Evolutionary conservation across 2,329 filamentous ascomycete species (phyloP).

Genomic region (Eutypa lata): DNA sequence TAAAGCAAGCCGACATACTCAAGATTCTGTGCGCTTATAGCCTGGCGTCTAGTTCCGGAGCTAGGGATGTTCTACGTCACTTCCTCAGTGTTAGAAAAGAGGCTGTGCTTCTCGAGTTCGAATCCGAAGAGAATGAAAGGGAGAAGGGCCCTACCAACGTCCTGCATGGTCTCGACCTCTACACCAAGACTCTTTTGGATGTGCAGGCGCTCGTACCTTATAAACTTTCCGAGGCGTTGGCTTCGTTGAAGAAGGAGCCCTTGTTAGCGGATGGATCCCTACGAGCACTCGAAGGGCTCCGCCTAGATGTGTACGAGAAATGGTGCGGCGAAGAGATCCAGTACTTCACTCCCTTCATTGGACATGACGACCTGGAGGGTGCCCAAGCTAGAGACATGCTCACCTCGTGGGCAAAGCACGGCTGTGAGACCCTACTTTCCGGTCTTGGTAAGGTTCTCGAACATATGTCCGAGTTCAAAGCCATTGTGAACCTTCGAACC

Average conservation of each 20-base stretch:
- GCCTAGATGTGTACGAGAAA: slow-evolving; percentile 71
- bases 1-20: slow-evolving; percentile 53
- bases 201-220: slow-evolving; percentile 74
- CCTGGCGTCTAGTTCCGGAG: slow-evolving; percentile 74
- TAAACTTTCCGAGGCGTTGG: slow-evolving; percentile 67
- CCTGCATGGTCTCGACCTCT: slow-evolving; percentile 65
- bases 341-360: slow-evolving; percentile 83
- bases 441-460: slow-evolving; percentile 60
- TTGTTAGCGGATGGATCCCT: slow-evolving; percentile 71
- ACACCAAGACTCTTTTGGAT: slow-evolving; percentile 72
- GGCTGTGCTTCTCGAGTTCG: slow-evolving; percentile 63
- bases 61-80: slow-evolving; percentile 73
- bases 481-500: slow-evolving; percentile 67
- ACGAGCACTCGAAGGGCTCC: slow-evolving; percentile 63
- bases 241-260: slow-evolving; percentile 64
- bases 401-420: slow-evolving; percentile 60
- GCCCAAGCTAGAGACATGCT: slow-evolving; percentile 59
- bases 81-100: slow-evolving; percentile 72
- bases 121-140: slow-evolving; percentile 41
- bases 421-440: slow-evolving; percentile 56
- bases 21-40: slow-evolving; percentile 80
- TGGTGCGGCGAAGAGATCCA: slow-evolving; percentile 83
- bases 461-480: slow-evolving; percentile 61
- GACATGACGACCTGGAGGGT: slow-evolving; percentile 71
- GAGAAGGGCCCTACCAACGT: slow-evolving; percentile 46